A percentile compares a stretch with the other conserved stretches of the same genome.
Conservation (phyloP, 345 rosid genomes). For the Erysimum cheiranthoides region DNA sequence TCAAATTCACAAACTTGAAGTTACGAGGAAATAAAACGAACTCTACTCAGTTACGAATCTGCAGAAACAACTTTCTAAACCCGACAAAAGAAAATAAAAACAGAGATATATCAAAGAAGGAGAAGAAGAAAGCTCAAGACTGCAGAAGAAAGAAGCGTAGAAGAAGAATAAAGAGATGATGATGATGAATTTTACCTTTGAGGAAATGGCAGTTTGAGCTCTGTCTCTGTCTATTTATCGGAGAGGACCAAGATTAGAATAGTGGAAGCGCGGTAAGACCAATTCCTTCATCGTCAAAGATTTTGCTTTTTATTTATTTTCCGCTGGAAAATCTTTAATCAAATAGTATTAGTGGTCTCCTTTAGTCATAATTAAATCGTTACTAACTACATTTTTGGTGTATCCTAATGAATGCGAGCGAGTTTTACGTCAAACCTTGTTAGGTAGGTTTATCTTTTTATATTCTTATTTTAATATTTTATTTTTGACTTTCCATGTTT, state of each 20-base stretch:
- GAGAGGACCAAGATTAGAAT: not conserved
- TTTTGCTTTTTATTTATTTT: slow-evolving; percentile 1
- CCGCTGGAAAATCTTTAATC: not conserved
- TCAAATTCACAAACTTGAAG: not conserved
- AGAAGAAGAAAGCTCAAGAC: not conserved
- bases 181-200: not conserved
- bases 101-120: not conserved
- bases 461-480: not conserved
- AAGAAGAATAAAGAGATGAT: not conserved
- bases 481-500: slow-evolving; percentile 26
- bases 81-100: not conserved
- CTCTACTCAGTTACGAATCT: not conserved
- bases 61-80: not conserved
- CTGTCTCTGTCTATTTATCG: not conserved
- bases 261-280: slow-evolving; percentile 33
- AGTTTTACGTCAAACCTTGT: slow-evolving; percentile 39
- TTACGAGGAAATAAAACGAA: not conserved
- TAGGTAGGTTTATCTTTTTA: slow-evolving; percentile 15
- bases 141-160: not conserved
- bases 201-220: not conserved
- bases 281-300: slow-evolving; percentile 15
- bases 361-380: not conserved
- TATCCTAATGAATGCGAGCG: slow-evolving; percentile 1
- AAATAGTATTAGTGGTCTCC: not conserved
- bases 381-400: not conserved